Percentiles rank a stretch among this genome's conserved stretches.
Evolutionary conservation across 768 basidiomycete species (phyloP).

Genomic region (Gyrodon lividus): DNA sequence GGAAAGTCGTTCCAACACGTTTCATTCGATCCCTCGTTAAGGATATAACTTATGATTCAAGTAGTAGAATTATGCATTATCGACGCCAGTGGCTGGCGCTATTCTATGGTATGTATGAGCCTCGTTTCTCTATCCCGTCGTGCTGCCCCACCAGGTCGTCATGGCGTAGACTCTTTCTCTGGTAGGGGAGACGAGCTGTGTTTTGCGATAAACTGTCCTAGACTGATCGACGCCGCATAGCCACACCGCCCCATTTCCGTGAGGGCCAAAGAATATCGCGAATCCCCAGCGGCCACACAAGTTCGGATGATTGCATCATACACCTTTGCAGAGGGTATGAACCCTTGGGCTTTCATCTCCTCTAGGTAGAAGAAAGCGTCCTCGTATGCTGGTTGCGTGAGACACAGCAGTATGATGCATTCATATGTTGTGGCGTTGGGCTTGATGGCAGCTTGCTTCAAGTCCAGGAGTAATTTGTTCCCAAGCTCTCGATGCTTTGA

Average conservation of each 20-base stretch:
- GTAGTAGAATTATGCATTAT: too few species aligned
- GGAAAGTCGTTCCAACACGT: too few species aligned
- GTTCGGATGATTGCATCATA: conserved; percentile 62
- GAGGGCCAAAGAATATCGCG: conserved; percentile 60
- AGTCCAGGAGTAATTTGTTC: conserved; percentile 62
- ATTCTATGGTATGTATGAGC: too few species aligned
- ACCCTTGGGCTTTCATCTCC: conserved; percentile 71
- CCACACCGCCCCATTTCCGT: conserved; percentile 71
- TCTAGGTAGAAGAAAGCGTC: conserved; percentile 89
- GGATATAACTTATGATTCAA: too few species aligned
- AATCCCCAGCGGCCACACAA: conserved; percentile 56
- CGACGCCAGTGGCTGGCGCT: too few species aligned
- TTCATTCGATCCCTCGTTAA: too few species aligned
- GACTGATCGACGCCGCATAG: conserved; percentile 36
- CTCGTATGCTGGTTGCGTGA: conserved; percentile 73
- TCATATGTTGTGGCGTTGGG: conserved; percentile 65
- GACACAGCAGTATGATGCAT: conserved; percentile 63
- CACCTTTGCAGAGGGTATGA: conserved; percentile 50
- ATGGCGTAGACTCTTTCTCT: neutral
- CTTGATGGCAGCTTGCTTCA: conserved; percentile 54
- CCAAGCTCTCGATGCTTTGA: conserved; percentile 65
- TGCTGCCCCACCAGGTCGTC: neutral
- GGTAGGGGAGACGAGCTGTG: conserved; percentile 5
- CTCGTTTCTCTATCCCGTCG: too few species aligned
- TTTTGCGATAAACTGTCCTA: conserved; percentile 34